Percentiles rank a stretch among this genome's conserved stretches.
Conservation (phyloP, 441 rosid genomes). For the Adansonia rubrostipa region DNA sequence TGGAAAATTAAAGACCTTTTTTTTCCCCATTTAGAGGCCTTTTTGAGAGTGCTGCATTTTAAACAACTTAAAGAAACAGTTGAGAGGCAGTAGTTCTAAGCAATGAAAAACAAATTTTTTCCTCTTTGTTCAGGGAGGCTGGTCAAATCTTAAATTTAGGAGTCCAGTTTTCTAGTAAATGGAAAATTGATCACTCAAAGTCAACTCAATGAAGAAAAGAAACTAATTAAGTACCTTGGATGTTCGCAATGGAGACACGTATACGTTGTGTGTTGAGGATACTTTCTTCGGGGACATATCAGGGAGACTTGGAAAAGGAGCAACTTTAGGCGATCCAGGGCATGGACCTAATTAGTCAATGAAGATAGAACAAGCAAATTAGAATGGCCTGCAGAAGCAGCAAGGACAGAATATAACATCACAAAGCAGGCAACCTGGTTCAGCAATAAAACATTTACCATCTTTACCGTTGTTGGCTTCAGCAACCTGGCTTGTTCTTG, state of each 20-base stretch:
- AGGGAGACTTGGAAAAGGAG: constrained; percentile 87
- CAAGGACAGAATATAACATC: neutral
- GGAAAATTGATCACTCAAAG: neutral
- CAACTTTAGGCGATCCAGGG: constrained; percentile 87
- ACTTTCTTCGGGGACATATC: constrained; percentile 99
- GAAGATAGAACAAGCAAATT: constrained; percentile 29
- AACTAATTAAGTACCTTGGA: constrained; percentile 67
- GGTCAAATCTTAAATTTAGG: neutral
- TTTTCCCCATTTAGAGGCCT: neutral
- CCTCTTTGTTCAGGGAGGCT: neutral
- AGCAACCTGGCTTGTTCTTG: constrained; percentile 45
- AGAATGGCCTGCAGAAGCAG: constrained; percentile 26
- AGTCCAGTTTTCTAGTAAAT: neutral
- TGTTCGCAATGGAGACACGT: constrained; percentile 91
- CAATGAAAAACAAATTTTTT: neutral
- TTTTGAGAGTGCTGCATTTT: neutral
- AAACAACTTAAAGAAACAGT: neutral
- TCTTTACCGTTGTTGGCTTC: constrained; percentile 63
- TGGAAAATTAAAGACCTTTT: neutral
- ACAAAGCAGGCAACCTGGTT: neutral
- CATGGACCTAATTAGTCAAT: constrained; percentile 60
- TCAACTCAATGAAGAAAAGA: neutral
- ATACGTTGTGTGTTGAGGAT: constrained; percentile 85
- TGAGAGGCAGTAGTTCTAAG: neutral
- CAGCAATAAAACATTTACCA: constrained; percentile 43